Evolutionary conservation across 345 rosid species (phyloP).

Genomic region (Eucalyptus fibrosa): DNA sequence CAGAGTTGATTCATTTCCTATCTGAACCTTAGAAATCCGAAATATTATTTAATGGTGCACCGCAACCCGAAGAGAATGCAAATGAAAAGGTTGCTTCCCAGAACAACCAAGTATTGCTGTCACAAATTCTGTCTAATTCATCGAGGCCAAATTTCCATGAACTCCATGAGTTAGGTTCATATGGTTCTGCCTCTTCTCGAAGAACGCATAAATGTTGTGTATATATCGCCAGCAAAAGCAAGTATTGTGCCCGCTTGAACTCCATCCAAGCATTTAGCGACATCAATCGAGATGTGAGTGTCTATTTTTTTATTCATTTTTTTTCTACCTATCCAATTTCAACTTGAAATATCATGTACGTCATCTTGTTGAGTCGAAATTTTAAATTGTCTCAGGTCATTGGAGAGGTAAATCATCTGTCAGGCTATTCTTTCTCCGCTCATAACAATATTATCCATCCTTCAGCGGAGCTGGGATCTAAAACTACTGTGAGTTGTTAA

Average conservation of each 20-base stretch:
- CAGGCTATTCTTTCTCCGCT: slow-evolving; percentile 71
- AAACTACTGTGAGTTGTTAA: slow-evolving; percentile 56
- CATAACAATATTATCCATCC: slow-evolving; percentile 78
- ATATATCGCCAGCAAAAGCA: slow-evolving; percentile 68
- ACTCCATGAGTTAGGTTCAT: slow-evolving; percentile 22
- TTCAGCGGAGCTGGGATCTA: slow-evolving; percentile 75
- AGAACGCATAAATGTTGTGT: slow-evolving; percentile 86
- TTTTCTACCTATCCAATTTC: not conserved
- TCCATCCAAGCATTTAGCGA: slow-evolving; percentile 91
- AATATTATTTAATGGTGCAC: slow-evolving; percentile 22
- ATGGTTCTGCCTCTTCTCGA: slow-evolving; percentile 23
- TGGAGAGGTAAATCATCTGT: slow-evolving; percentile 78
- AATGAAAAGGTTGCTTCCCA: slow-evolving; percentile 38
- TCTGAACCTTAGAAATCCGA: slow-evolving; percentile 47
- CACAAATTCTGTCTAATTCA: slow-evolving; percentile 64
- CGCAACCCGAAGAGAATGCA: slow-evolving; percentile 64
- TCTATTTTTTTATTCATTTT: not conserved
- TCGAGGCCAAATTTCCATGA: slow-evolving; percentile 66
- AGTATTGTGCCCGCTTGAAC: slow-evolving; percentile 65
- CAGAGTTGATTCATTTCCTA: not conserved
- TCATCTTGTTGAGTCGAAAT: not conserved
- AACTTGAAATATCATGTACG: not conserved
- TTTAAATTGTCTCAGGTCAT: slow-evolving; percentile 39
- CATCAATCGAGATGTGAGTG: slow-evolving; percentile 86
- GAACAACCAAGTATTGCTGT: slow-evolving; percentile 34